Evolutionary conservation across 768 basidiomycete genomes (phyloP), one percentile per base, ranked within the genome.

Genomic region (Lyophyllum decastes): DNA sequence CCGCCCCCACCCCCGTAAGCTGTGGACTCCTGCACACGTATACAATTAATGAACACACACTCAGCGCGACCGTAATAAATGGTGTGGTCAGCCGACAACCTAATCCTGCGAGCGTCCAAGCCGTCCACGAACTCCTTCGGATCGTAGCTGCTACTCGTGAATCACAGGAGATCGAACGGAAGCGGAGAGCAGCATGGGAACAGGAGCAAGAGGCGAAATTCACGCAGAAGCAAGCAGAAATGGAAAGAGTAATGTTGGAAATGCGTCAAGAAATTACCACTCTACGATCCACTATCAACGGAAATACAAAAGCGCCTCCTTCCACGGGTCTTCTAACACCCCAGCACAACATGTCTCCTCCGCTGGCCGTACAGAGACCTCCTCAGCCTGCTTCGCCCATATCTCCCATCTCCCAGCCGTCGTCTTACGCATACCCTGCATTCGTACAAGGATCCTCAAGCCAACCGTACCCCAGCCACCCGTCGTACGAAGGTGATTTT

Each of bases 141-240:
- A 76, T 84, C 51, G 69, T 88, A 7, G 69, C 78, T n/a, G 76
- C 80, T 0, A 84, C 84, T 0, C 78, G 77, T 61, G 82, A 88
- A 30, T 81, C 83, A 0, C 83, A 85, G 45, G 86, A 87, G 50
- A 76, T 73, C 17, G 90, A 91, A 61, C 73, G 76, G 38, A 81
- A 75, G 61, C 78, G 90, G 19, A 76, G 88, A 48, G 54, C 79
- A 8, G 81, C 75, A 35, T 91, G 90, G 89, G 90, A 92, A 64
- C 76, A 80, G 61, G 85, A 87, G 56, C 85, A 88, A 59, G 90
- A 90, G 72, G 79, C 79, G 10, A 87, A 79, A 63, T 78, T 76
- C 50, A 62, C 70, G 14, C 81, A 84, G 61, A 70, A 76, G 46
- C 82, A 88, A 57, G 81, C 79, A 25, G 84, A 87, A 65, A 80